Conservation (phyloP, 306 rosid species). For the Fragaria ananassa region DNA sequence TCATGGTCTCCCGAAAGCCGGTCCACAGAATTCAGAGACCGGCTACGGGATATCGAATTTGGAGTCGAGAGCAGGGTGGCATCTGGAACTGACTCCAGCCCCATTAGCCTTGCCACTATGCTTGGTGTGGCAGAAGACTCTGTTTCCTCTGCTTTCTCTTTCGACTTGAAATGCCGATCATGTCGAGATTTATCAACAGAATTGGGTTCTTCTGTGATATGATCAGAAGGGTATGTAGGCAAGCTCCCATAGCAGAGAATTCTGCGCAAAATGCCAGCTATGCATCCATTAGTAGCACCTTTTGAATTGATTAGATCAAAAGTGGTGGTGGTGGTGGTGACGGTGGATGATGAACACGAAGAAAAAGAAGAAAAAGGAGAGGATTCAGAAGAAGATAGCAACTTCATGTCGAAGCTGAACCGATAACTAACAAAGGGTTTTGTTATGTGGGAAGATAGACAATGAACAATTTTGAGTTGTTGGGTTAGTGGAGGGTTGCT, state of each 20-base stretch:
- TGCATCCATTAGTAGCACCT: conserved; percentile 52
- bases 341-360: conserved; percentile 44
- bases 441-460: conserved; percentile 6
- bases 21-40: conserved; percentile 62
- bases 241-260: conserved; percentile 70
- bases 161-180: conserved; percentile 26
- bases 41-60: conserved; percentile 41
- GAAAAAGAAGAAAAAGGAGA: conserved; percentile 42
- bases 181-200: conserved; percentile 15
- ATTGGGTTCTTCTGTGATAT: conserved; percentile 35
- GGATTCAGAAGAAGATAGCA: conserved; percentile 31
- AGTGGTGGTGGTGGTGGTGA: conserved; percentile 22
- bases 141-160: conserved; percentile 11
- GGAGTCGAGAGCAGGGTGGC: conserved; percentile 14
- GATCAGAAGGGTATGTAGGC: conserved; percentile 71
- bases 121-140: conserved; percentile 40
- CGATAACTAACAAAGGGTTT: background rate
- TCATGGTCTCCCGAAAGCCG: conserved; percentile 34
- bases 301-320: conserved; percentile 45
- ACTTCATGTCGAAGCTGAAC: conserved; percentile 45
- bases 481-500: conserved; percentile 25
- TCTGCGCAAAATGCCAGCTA: conserved; percentile 60
- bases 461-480: conserved; percentile 4
- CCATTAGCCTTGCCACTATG: conserved; percentile 82
- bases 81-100: conserved; percentile 65